Conservation (phyloP, 2,329 filamentous ascomycete genomes). For the Corynespora cassiicola region DNA sequence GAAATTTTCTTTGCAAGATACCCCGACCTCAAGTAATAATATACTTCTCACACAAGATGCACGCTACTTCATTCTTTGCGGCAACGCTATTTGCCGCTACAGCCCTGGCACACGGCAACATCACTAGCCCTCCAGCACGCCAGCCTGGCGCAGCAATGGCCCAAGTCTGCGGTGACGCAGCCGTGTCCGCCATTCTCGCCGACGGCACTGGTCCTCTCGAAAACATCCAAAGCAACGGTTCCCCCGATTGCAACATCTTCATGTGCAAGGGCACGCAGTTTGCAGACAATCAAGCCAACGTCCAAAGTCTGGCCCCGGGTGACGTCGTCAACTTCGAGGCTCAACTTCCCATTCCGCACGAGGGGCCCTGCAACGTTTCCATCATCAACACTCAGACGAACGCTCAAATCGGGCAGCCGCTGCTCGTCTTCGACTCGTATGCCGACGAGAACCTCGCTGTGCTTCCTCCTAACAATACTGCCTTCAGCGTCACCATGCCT, state of each 20-base stretch:
- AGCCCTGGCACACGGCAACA: constrained; percentile 60
- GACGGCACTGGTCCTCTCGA: constrained; percentile 52
- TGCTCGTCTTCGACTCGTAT: constrained; percentile 32
- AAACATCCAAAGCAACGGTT: constrained; percentile 56
- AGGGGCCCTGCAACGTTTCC: constrained; percentile 64
- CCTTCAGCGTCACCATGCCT: constrained; percentile 62
- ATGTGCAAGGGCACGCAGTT: constrained; percentile 65
- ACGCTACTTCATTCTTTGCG: constrained; percentile 20
- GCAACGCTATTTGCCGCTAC: constrained; percentile 47
- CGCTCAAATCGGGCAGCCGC: constrained; percentile 54
- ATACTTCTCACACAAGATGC: constrained; percentile 35
- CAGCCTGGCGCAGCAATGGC: constrained; percentile 58
- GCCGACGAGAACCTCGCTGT: constrained; percentile 35
- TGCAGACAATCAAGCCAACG: constrained; percentile 60
- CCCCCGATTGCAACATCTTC: constrained; percentile 57
- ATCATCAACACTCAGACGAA: constrained; percentile 63
- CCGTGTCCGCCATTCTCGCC: constrained; percentile 57
- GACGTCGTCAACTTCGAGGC: constrained; percentile 53
- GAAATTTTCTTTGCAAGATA: constrained; percentile 10
- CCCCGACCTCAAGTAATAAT: constrained; percentile 11
- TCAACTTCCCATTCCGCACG: constrained; percentile 59
- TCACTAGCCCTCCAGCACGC: constrained; percentile 58
- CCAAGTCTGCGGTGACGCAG: constrained; percentile 59
- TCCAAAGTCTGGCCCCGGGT: constrained; percentile 58
- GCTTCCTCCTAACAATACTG: constrained; percentile 52